These are phyloP conservation scores for Geotrichum carabidarum DNA, from an alignment of 1,139 yeast genomes.

Conservation along the genomic window DNA sequence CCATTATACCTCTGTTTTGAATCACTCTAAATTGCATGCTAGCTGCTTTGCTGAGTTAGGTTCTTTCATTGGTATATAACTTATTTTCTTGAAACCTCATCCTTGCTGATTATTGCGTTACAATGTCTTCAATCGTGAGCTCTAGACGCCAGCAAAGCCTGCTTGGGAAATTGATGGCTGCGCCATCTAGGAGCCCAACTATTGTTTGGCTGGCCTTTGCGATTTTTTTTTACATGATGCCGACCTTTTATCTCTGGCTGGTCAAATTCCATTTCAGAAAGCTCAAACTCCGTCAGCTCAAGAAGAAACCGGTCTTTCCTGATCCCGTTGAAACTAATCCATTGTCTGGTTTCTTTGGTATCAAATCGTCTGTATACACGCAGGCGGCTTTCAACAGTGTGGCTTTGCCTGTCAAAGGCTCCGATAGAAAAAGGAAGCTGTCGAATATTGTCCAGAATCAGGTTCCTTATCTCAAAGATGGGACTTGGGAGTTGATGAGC, in stretches of 20 bases:
- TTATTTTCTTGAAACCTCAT: no score
- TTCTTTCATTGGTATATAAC: no score
- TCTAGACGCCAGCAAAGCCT: no score
- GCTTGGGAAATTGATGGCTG: no score
- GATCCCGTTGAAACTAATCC: neutral
- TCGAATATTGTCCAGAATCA: constrained; percentile 41
- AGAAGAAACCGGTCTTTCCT: neutral
- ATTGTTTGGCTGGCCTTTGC: neutral
- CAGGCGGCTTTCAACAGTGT: constrained; percentile 28
- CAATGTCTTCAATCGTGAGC: no score
- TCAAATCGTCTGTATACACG: constrained; percentile 17
- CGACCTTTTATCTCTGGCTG: neutral
- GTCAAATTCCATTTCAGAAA: neutral
- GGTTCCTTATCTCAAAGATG: constrained; percentile 47
- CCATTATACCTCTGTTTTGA: no score
- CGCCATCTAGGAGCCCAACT: neutral
- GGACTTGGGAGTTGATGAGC: constrained; percentile 33
- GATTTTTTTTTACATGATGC: neutral
- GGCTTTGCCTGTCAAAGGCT: constrained; percentile 36
- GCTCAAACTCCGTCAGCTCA: neutral
- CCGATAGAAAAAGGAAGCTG: constrained; percentile 34
- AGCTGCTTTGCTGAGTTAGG: no score
- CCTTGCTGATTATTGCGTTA: no score
- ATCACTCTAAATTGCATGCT: no score
- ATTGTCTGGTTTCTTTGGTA: constrained; percentile 14